A percentile compares a stretch with the other conserved stretches of the same genome.
These are phyloP conservation scores for Calendula officinalis DNA, from an alignment of 129 eudicot species.

Conservation along the genomic window DNA sequence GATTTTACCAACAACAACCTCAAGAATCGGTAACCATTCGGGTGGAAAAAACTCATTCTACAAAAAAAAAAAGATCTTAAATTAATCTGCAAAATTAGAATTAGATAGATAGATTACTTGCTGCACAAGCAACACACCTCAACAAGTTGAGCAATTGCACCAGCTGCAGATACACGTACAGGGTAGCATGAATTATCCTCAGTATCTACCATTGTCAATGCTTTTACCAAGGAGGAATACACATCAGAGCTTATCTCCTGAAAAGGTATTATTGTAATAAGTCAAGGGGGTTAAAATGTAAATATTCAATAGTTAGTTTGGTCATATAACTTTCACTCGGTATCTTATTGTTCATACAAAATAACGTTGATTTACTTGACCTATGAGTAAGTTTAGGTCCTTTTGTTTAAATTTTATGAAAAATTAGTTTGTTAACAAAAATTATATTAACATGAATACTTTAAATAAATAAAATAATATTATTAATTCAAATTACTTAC, in stretches of 20 bases:
- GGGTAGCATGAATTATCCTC: conserved; percentile 60
- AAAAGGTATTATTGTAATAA: conserved; percentile 5
- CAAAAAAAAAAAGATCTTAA: conserved; percentile 6
- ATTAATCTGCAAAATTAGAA: conserved; percentile 5
- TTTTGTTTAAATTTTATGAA: too few relatives aligned
- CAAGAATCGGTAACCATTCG: conserved; percentile 74
- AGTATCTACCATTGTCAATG: conserved; percentile 47
- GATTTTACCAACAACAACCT: conserved; percentile 56
- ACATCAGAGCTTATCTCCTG: conserved; percentile 68
- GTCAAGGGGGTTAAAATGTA: too few relatives aligned
- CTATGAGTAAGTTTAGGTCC: too few relatives aligned
- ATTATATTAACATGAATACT: too few relatives aligned
- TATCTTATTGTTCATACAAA: too few relatives aligned
- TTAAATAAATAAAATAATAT: too few relatives aligned
- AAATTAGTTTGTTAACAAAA: too few relatives aligned
- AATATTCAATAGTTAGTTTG: too few relatives aligned
- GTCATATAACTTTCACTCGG: too few relatives aligned
- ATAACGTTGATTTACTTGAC: too few relatives aligned
- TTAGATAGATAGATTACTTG: neutral
- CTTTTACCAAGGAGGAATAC: conserved; percentile 56
- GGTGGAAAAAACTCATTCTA: conserved; percentile 78
- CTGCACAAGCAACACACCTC: conserved; percentile 42
- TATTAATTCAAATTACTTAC: conserved; percentile 47
- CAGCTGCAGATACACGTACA: conserved; percentile 72
- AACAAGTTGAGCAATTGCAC: conserved; percentile 69